A percentile compares a stretch with the other conserved stretches of the same genome.
These are phyloP conservation scores for Pythium chondricola DNA, from an alignment of 352 stramenopile genomes.

Conservation along the genomic window DNA sequence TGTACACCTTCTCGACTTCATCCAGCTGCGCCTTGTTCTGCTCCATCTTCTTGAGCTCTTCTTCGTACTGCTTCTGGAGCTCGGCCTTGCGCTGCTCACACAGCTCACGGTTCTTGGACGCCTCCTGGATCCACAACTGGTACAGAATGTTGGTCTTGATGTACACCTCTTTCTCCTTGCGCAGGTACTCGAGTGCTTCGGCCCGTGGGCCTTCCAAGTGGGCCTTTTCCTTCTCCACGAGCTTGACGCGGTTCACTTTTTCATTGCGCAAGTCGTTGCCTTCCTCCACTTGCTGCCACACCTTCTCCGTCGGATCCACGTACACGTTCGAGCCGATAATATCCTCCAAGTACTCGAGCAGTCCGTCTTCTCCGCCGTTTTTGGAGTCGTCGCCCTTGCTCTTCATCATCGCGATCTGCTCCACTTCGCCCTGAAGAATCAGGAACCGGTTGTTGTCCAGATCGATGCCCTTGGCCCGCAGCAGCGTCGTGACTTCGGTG, in stretches of 20 bases:
- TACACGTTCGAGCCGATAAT: slow-evolving; percentile 99
- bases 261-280: slow-evolving; percentile 89
- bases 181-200: slow-evolving; percentile 93
- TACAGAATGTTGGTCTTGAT: slow-evolving; percentile 96
- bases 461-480: slow-evolving; percentile 96
- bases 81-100: slow-evolving; percentile 61
- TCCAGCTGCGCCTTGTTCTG: slow-evolving; percentile 76
- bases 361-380: slow-evolving; percentile 92
- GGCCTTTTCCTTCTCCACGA: slow-evolving; percentile 96
- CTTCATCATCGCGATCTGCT: slow-evolving; percentile 99
- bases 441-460: slow-evolving; percentile 99
- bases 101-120: slow-evolving; percentile 62
- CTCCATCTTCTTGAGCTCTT: slow-evolving; percentile 65
- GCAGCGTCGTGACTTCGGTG: slow-evolving; percentile 91
- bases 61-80: slow-evolving; percentile 71
- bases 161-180: slow-evolving; percentile 95
- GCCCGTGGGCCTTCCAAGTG: slow-evolving; percentile 92
- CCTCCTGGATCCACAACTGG: slow-evolving; percentile 90
- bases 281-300: slow-evolving; percentile 91
- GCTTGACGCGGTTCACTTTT: slow-evolving; percentile 98
- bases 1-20: slow-evolving; percentile 76
- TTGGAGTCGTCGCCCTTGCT: slow-evolving; percentile 88
- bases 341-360: slow-evolving; percentile 99
- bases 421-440: slow-evolving; percentile 95
- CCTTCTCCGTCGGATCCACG: slow-evolving; percentile 92